phyloP scores from a whole-genome alignment of 139 green algal genomes.

The Chlorella vulgaris region DNA sequence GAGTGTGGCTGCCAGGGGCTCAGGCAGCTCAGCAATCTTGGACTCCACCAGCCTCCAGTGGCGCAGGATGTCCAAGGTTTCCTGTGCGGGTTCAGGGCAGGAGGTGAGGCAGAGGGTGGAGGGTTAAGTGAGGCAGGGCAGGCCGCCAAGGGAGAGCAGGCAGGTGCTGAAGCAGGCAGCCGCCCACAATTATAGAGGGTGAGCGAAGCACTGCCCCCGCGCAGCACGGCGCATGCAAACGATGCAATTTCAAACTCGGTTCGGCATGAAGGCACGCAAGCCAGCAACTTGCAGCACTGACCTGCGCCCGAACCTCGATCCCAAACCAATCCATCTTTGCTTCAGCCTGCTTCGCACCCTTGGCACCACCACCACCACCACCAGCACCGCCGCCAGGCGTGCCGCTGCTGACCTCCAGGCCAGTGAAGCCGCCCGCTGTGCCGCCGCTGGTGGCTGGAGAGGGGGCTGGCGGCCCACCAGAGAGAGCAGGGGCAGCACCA shows the following conservation, averaged over 20 bases:
- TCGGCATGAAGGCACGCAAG: too few relatives aligned
- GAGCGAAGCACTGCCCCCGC: too few relatives aligned
- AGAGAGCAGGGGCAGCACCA: background rate
- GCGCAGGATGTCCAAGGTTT: slow-evolving; percentile 66
- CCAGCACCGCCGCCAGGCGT: slow-evolving; percentile 29
- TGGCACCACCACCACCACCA: background rate
- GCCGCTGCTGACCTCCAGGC: slow-evolving; percentile 4
- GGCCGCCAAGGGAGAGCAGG: too few relatives aligned
- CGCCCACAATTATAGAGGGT: too few relatives aligned
- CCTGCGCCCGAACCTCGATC: slow-evolving; percentile 69
- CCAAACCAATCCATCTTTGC: slow-evolving; percentile 94
- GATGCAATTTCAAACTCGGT: too few relatives aligned
- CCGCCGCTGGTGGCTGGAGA: background rate
- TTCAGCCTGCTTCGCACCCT: slow-evolving; percentile 34
- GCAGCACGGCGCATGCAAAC: too few relatives aligned
- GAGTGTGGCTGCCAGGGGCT: background rate
- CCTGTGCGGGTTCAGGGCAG: slow-evolving; percentile 34
- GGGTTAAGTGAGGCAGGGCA: too few relatives aligned
- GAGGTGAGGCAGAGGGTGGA: background rate
- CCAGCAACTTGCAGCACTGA: too few relatives aligned
- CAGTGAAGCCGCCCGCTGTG: too few relatives aligned
- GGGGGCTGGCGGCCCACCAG: too few relatives aligned
- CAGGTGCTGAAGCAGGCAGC: too few relatives aligned
- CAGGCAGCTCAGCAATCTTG: slow-evolving; percentile 34
- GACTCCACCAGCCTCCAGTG: slow-evolving; percentile 64